These are phyloP conservation scores for Mitragyna speciosa DNA, from an alignment of 257 asterid species.

Conservation along the genomic window DNA sequence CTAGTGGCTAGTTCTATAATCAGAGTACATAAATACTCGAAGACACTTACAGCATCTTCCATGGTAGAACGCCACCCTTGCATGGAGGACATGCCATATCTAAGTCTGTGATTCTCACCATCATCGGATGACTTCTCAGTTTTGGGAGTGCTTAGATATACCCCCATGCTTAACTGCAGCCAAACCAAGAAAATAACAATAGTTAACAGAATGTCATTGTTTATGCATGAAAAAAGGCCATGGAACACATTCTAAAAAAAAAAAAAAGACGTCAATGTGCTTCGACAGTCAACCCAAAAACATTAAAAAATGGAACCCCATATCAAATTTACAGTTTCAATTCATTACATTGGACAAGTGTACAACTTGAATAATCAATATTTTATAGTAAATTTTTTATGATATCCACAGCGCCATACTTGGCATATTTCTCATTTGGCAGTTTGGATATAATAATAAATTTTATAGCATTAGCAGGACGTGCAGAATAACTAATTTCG, in stretches of 20 bases:
- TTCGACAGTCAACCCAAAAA: neutral
- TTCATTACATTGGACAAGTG: neutral
- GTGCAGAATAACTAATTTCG: neutral
- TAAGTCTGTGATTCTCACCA: conserved; percentile 75
- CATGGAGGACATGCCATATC: conserved; percentile 84
- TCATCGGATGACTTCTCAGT: conserved; percentile 76
- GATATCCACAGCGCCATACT: neutral
- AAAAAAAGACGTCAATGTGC: neutral
- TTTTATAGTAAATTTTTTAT: neutral
- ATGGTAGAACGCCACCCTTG: conserved; percentile 95
- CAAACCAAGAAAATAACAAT: neutral
- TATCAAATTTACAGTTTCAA: neutral
- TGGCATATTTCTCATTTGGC: neutral
- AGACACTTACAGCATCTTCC: conserved; percentile 90
- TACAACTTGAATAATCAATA: too few species aligned
- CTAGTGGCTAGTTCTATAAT: neutral
- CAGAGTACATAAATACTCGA: conserved; percentile 14
- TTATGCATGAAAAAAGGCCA: neutral
- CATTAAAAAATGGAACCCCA: neutral
- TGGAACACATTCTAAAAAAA: too few species aligned
- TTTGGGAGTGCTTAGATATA: conserved; percentile 82
- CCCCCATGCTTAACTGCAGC: conserved; percentile 74
- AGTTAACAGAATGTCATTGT: neutral
- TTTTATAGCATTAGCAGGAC: neutral
- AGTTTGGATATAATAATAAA: neutral